Evolutionary conservation across 2,329 filamentous ascomycete genomes (phyloP), one percentile per base, ranked within the genome.

Genomic region (Arthrobotrys sphaeroides): DNA sequence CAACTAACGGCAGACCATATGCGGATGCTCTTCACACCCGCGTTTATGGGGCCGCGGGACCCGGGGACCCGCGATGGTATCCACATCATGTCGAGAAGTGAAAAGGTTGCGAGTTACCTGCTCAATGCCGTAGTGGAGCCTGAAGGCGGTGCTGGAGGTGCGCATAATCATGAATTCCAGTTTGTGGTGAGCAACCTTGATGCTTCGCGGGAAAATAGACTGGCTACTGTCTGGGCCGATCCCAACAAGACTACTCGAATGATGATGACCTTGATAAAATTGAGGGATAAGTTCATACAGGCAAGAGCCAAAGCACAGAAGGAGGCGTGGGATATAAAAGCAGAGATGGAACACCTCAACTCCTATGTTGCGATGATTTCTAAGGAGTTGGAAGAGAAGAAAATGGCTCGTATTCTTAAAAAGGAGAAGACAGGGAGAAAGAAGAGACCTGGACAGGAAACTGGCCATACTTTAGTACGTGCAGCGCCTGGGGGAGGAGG

Each of bases 181-280:
- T 61, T 61, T 24, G 60, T 60, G 13, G 51, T 60, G 12, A 66
- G 61, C 43, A 24, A 65, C n/a, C 42, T 73, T 4, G 60, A 66
- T 36, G 61, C 53, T n/a, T 66, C 69, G 0, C 53, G 66, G 1
- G 60, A 51, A 22, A 38, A 61, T 18, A 51, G 16, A 16, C 40
- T 60, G 12, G 69, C 60, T 26, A 73, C 53, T 3, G 68, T 73
- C 6, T 65, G 42, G 12, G 45, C 65, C 3, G 68, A 73, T 12
- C 68, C 68, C 2, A 73, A 73, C 24, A 73, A 73, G 38, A 65
- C 59, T 2, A 73, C 59, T 13, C 38, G 68, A 18, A 59, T 73
- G 59, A 47, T 26, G n/a, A 43, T 59, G 5, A 60, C 68, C 1
- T 22, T 73, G 2, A 10, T 60, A n/a, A 59, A 49, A n/a, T 5